Evolutionary conservation across 1,284 basidiomycete genomes (phyloP).

Genomic region (Pseudozyma tsukubaensis): DNA sequence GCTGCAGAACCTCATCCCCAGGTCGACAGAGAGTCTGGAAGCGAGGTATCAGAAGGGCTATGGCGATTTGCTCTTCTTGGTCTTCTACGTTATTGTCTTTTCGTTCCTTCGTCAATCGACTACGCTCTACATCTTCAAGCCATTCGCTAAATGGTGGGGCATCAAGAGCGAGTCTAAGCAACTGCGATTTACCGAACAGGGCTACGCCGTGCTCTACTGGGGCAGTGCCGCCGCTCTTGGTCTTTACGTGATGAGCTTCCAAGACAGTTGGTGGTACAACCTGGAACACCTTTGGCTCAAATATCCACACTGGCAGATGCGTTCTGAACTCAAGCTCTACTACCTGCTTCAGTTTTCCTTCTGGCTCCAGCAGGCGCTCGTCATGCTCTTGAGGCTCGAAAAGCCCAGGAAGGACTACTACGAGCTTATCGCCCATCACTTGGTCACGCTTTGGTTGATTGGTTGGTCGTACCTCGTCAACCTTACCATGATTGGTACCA

Average conservation of each 20-base stretch:
- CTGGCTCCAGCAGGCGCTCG: constrained; percentile 93
- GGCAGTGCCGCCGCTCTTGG: constrained; percentile 59
- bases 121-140: constrained; percentile 78
- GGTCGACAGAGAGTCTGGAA: constrained; percentile 35
- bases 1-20: constrained; percentile 35
- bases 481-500: constrained; percentile 86
- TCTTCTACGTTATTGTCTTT: constrained; percentile 89
- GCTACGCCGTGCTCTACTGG: constrained; percentile 66
- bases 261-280: constrained; percentile 89
- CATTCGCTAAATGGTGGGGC: constrained; percentile 74
- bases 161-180: constrained; percentile 63
- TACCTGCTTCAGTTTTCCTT: constrained; percentile 84
- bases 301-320: constrained; percentile 77
- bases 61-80: constrained; percentile 81
- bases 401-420: constrained; percentile 92
- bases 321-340: constrained; percentile 85
- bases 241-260: constrained; percentile 80
- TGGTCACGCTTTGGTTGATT: constrained; percentile 95
- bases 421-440: constrained; percentile 84
- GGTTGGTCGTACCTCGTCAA: constrained; percentile 73
- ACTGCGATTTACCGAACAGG: constrained; percentile 64
- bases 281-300: constrained; percentile 67
- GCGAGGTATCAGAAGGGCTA: constrained; percentile 63
- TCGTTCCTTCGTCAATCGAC: constrained; percentile 87
- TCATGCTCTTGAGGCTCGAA: constrained; percentile 85